Evolutionary conservation across 257 asterid species (phyloP), one percentile per base, ranked within the genome.

Genomic region (Orobanche coerulescens): DNA sequence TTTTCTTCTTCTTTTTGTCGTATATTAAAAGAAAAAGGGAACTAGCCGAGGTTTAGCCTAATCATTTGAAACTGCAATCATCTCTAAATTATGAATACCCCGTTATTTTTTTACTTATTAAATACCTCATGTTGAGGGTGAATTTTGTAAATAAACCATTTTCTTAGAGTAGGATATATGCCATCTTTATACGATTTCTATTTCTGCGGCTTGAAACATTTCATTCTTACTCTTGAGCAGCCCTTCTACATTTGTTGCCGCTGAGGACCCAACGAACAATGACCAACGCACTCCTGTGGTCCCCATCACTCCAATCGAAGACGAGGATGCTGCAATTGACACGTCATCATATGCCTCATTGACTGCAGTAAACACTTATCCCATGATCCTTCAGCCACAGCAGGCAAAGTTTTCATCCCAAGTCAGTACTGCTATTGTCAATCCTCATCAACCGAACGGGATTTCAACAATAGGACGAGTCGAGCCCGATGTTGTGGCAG

Each of bases 261-360:
- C 53, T 1, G 92, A 84, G 37, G 74, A 65, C 52, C 61, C 79
- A 3, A 26, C 14, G 52, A 58, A 68, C 56, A 46, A 77, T 42
- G 73, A 76, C 15, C 23, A 6, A 53, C 55, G 52, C 54, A 73
- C 79, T 18, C 77, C 85, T 13, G 62, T 77, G 71, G 74, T 93
- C 66, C 99, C 97, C 36, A 58, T 86, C 54, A 89, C 91, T 25
- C 80, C 99, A 43, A 79, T 89, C 22, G 99, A 93, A 80, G 99
- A 93, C 4, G 99, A 93, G 61, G 99, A 92, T 65, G 68, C 73
- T 15, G 61, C 85, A 43, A 13, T 75, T 3, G 81, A 73, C 24
- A 37, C n/a, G n/a, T 53, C 75, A 44, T 58, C 76, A 24, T 51
- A 11, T 60, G 71, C 63, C 61, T 64, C 77, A 30, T 13, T 10